Base-by-base conservation (phyloP, 2,329 filamentous ascomycete species). In the Hypoxylon sp. region DNA sequence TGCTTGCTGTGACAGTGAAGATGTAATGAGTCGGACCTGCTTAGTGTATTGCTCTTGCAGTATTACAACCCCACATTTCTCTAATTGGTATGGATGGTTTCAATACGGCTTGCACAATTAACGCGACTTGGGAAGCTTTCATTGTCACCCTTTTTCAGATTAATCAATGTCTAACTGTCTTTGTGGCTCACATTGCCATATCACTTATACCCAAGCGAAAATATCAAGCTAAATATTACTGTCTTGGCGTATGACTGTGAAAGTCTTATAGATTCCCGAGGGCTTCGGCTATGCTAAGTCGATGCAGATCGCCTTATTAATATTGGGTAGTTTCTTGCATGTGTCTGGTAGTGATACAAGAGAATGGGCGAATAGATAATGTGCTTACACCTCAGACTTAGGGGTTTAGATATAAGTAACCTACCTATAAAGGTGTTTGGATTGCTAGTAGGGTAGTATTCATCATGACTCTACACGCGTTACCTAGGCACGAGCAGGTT, bases 41-140 rank as follows among this genome's bases (percentile, higher is more conserved):
- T 64, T 59, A 64, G 38, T 59, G 61, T 64, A 50, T 11, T 49
- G 28, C 19, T n/a, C 30, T 49, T 38, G 17, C 10, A 21, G 43
- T 50, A 13, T 19, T 14, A 19, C 60, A 68, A 68, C 65, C 53
- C 65, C 65, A 68, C 58, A 56, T 63, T 67, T 65, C 65, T 60
- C 65, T 57, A 62, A 68, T 51, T 59, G 52, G 46, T 23, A 60
- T 30, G 34, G 38, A 23, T n/a, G n/a, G 19, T 10, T 14, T 38
- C 28, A 45, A 56, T 56, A 49, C 17, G 11, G 25, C 19, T 49
- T 13, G 21, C 21, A 30, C 28, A 7, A 7, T 7, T 30, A 7
- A 30, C 6, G 28, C 28, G 28, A 50, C 25, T n/a, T 50, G 19
- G 14, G 13, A 50, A 23, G 21, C n/a, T 30, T 30, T 30, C 34